phyloP scores from a whole-genome alignment of 2,329 filamentous ascomycete species.

The Apiospora rasikravindrae region DNA sequence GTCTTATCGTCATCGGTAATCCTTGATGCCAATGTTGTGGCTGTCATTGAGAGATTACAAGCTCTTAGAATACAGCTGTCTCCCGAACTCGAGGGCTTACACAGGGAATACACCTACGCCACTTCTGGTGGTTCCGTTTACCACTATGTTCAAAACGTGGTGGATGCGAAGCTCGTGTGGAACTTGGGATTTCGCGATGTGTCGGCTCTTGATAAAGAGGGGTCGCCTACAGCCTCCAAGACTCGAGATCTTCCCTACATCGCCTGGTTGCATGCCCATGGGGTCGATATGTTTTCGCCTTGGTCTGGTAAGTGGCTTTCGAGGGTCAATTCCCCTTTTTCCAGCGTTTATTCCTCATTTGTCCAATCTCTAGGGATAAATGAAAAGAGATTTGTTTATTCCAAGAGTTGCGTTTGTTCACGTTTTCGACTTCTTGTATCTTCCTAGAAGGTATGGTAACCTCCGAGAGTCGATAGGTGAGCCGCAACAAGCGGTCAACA shows the following conservation, averaged over 20 bases:
- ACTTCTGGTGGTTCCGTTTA: not conserved
- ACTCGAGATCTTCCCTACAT: not conserved
- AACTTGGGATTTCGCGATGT: not conserved
- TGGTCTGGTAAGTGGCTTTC: too few species aligned
- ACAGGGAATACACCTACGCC: not conserved
- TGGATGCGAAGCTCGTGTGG: not conserved
- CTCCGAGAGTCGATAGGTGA: too few species aligned
- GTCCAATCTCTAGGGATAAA: too few species aligned
- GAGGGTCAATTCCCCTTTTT: too few species aligned
- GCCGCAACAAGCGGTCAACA: not conserved
- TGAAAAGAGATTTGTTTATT: too few species aligned
- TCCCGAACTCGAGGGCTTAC: not conserved
- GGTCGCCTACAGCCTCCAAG: not conserved
- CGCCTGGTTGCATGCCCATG: not conserved
- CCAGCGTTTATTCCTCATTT: too few species aligned
- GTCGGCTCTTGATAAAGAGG: not conserved
- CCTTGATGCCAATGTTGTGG: not conserved
- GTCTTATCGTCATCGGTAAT: not conserved
- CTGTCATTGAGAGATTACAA: not conserved
- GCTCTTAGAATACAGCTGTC: not conserved
- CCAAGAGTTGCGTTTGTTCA: too few species aligned
- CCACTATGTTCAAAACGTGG: not conserved
- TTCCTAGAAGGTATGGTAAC: too few species aligned
- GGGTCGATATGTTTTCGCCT: not conserved
- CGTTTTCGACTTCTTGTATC: too few species aligned